phyloP scores from a whole-genome alignment of 495 filamentous ascomycete genomes.

The Podospora comata region DNA sequence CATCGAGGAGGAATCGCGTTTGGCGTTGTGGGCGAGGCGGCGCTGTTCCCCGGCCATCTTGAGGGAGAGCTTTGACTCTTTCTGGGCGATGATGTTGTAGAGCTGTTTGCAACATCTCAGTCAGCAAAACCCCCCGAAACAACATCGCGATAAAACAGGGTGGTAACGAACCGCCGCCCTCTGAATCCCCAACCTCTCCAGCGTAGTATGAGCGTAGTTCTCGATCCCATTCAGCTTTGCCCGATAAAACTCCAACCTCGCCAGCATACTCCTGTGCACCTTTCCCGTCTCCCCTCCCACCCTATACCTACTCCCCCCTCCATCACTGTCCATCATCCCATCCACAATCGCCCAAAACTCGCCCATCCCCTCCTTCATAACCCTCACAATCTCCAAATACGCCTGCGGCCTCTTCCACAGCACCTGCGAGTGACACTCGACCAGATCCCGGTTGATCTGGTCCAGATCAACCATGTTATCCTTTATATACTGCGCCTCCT shows the following conservation, averaged over 20 bases:
- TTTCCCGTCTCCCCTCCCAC: constrained; percentile 25
- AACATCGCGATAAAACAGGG: neutral
- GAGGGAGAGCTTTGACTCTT: constrained; percentile 54
- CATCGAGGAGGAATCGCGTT: constrained; percentile 55
- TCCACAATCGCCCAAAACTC: constrained; percentile 35
- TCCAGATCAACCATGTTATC: constrained; percentile 51
- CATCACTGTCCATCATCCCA: constrained; percentile 23
- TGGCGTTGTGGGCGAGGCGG: constrained; percentile 53
- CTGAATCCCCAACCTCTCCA: constrained; percentile 52
- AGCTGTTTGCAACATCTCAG: constrained; percentile 27
- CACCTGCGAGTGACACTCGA: constrained; percentile 56
- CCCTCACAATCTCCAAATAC: constrained; percentile 50
- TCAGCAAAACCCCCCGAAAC: too few species aligned
- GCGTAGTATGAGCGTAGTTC: constrained; percentile 53
- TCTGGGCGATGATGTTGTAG: constrained; percentile 58
- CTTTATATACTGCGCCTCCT: constrained; percentile 43
- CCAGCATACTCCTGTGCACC: constrained; percentile 44
- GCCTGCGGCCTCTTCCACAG: constrained; percentile 58
- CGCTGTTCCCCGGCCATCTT: constrained; percentile 57
- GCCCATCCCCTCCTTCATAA: constrained; percentile 42
- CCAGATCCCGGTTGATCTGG: constrained; percentile 53
- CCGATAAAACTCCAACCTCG: constrained; percentile 52
- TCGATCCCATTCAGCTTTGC: constrained; percentile 55
- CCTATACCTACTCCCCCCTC: constrained; percentile 12
- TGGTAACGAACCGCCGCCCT: constrained; percentile 42